phyloP scores from a whole-genome alignment of 208 protist genomes.

The Trypanosomatidae sp. region DNA sequence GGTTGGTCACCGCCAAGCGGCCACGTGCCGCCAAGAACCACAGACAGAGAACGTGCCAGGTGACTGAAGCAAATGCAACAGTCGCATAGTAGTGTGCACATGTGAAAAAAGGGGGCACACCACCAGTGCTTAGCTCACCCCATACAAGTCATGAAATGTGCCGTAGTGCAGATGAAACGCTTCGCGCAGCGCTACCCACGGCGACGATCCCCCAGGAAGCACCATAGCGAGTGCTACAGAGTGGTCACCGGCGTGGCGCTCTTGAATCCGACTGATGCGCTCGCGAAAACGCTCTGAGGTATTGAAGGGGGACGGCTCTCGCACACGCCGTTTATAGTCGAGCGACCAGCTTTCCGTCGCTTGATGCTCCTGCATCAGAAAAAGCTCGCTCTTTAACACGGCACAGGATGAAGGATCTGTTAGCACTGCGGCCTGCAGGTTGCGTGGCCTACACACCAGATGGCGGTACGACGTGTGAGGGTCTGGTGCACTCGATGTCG shows the following conservation, averaged over 20 bases:
- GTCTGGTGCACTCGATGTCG: neutral
- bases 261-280: constrained; percentile 37
- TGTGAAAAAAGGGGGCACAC: neutral
- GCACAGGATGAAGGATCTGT: constrained; percentile 72
- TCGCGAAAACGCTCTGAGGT: constrained; percentile 76
- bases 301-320: constrained; percentile 81
- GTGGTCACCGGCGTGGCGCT: constrained; percentile 13
- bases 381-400: constrained; percentile 72
- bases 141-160: constrained; percentile 67
- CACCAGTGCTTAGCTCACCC: constrained; percentile 9
- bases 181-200: constrained; percentile 67
- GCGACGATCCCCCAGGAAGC: constrained; percentile 49
- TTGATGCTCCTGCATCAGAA: constrained; percentile 70
- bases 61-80: neutral
- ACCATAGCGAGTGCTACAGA: constrained; percentile 59
- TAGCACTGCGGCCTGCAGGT: constrained; percentile 52
- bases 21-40: neutral
- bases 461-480: constrained; percentile 34
- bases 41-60: neutral
- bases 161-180: constrained; percentile 63
- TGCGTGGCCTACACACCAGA: constrained; percentile 45
- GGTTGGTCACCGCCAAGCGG: neutral
- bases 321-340: constrained; percentile 49
- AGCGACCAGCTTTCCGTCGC: constrained; percentile 35
- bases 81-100: neutral